These are phyloP conservation scores for Angomonas deanei DNA, from an alignment of 208 protist species.

Conservation along the genomic window DNA sequence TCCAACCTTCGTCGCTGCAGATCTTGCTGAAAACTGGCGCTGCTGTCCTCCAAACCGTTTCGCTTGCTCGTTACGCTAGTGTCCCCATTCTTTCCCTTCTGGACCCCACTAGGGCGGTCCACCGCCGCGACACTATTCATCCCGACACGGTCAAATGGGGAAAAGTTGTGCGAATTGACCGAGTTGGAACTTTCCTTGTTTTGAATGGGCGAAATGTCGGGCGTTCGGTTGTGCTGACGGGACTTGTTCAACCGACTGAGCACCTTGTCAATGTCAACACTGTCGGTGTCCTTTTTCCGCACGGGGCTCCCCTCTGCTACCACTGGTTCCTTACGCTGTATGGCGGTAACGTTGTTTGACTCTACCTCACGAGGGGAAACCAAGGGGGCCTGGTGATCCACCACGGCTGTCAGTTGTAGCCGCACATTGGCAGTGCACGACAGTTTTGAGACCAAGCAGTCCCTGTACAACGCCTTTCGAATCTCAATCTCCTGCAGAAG, in stretches of 20 bases:
- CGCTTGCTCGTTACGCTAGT: no score
- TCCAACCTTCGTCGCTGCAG: conserved; percentile 23
- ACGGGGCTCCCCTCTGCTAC: no score
- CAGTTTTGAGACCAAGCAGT: no score
- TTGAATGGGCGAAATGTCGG: neutral
- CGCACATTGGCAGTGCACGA: no score
- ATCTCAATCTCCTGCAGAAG: no score
- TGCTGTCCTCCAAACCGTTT: neutral
- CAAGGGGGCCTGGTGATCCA: no score
- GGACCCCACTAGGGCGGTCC: neutral
- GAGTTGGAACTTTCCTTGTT: neutral
- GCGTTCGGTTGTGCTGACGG: neutral
- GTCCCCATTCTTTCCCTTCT: no score
- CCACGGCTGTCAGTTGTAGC: no score
- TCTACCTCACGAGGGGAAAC: no score
- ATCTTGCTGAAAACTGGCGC: neutral
- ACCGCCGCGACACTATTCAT: neutral
- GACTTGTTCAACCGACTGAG: neutral
- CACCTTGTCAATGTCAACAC: neutral
- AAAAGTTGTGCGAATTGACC: neutral
- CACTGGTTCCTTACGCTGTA: no score
- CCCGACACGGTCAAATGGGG: neutral
- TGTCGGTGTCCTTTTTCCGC: neutral
- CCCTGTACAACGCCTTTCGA: no score
- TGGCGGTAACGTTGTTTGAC: no score